Evolutionary conservation across 148 eudicot species (phyloP), one percentile per base, ranked within the genome.

Genomic region (Oxyria digyna): DNA sequence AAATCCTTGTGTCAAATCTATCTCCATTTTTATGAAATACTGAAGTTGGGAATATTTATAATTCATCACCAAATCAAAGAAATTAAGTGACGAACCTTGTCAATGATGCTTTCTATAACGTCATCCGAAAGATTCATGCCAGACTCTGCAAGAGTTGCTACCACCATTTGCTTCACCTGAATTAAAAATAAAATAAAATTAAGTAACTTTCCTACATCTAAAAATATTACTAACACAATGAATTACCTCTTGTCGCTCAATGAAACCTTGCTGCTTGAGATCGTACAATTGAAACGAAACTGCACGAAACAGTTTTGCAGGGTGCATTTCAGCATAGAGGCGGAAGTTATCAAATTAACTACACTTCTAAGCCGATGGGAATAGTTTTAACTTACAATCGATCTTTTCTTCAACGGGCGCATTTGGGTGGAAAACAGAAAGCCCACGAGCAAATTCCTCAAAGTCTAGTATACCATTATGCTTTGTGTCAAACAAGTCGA

Each of bases 121-220:
- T 79, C 84, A 69, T 86, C 90, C 24, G 90, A 79, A 49, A 86
- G 82, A 73, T 78, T 78, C 87, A 86, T 81, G 31, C 87, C 87
- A 52, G 87, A 84, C 71, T 86, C 91, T 37, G 84, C 83, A 70
- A 86, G 84, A 29, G 87, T 84, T 15, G 91, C 91, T 31, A 81
- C 84, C 64, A 86, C 91, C 91, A 86, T 86, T 81, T 86, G 87
- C 74, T 86, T 86, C 77, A 86, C 82, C 91, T 86, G 18, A 49
- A 67, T 4, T n/a, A 23, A 4, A 74, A 49, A 67, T 4, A 24
- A 23, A 4, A 74, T 38, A 18, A 5, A 31, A 12, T 62, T 52
- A 50, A 21, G 41, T 7, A 21, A 9, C 57, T 38, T 38, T 38
- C 9, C 41, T 38, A 38, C 41, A 7, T 3, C 8, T 4, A 38